Percentiles rank a stretch among this genome's conserved stretches.
Evolutionary conservation across 2,329 filamentous ascomycete genomes (phyloP).

Genomic region (Aphanocladium album): DNA sequence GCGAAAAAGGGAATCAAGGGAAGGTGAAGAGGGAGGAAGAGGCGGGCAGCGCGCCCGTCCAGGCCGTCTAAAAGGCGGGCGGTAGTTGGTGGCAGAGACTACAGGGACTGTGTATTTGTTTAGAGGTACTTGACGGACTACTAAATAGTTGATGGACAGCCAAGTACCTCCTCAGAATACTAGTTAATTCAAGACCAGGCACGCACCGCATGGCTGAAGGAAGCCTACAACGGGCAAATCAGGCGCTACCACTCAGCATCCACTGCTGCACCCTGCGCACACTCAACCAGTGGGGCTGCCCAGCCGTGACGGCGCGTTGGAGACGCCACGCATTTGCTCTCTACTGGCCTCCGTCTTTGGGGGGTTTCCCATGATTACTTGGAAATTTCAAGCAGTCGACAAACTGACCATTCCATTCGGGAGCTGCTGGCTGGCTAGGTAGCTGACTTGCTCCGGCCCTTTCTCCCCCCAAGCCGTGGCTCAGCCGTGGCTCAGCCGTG

Average conservation of each 20-base stretch:
- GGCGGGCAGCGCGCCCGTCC: constrained; percentile 21
- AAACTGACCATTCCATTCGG: not conserved
- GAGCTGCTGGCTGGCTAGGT: not conserved
- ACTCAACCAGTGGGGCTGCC: constrained; percentile 12
- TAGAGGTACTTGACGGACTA: no score
- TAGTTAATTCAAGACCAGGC: not conserved
- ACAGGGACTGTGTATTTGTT: no score
- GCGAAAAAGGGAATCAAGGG: not conserved
- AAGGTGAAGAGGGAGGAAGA: not conserved
- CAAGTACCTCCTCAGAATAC: not conserved
- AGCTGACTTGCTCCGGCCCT: not conserved
- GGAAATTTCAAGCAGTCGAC: no score
- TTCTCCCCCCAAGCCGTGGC: not conserved
- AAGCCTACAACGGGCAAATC: constrained; percentile 18
- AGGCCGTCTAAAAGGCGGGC: constrained; percentile 15
- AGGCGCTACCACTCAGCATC: not conserved
- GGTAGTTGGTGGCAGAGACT: constrained; percentile 10
- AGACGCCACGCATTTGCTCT: constrained; percentile 23
- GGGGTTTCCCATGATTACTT: no score
- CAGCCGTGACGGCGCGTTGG: not conserved
- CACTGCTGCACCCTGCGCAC: not conserved
- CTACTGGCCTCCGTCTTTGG: no score
- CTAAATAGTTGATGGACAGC: constrained; percentile 8
- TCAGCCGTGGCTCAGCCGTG: no score
- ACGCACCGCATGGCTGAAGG: not conserved